phyloP scores from a whole-genome alignment of 2,329 filamentous ascomycete genomes.

The Neoscytalidium dimidiatum region DNA sequence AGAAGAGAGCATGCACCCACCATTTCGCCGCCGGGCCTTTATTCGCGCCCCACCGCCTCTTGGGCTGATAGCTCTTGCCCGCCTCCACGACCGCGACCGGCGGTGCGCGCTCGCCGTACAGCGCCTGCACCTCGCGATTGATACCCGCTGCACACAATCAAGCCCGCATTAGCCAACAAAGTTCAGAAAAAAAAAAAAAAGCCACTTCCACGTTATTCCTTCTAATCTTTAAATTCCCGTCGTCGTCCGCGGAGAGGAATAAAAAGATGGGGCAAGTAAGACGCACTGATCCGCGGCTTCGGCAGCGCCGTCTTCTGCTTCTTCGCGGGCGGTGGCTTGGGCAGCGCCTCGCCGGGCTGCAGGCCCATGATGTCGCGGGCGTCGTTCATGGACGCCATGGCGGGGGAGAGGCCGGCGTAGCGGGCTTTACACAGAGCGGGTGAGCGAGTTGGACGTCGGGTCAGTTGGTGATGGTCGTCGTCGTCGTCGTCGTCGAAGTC shows the following conservation, averaged over 20 bases:
- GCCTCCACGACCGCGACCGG: conserved; percentile 44
- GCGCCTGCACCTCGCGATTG: conserved; percentile 42
- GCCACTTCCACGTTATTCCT: too few relatives aligned
- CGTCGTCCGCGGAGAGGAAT: not conserved
- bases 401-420: not conserved
- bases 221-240: too few relatives aligned
- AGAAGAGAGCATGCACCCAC: conserved; percentile 23
- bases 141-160: conserved; percentile 35
- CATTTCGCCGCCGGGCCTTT: conserved; percentile 42
- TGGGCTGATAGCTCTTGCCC: conserved; percentile 41
- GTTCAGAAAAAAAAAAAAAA: too few relatives aligned
- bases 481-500: too few relatives aligned
- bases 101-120: conserved; percentile 43
- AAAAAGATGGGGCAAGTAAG: not conserved
- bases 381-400: conserved; percentile 25
- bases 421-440: too few relatives aligned
- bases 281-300: conserved; percentile 13
- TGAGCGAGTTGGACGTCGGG: too few relatives aligned
- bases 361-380: conserved; percentile 25
- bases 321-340: conserved; percentile 18
- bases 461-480: too few relatives aligned
- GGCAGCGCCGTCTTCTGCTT: conserved; percentile 19
- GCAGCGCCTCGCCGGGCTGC: conserved; percentile 12
- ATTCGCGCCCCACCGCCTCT: conserved; percentile 32
- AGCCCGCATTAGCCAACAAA: too few relatives aligned